phyloP scores from a whole-genome alignment of 2,329 filamentous ascomycete genomes.

The Neophaeococcomyces mojaviensis region DNA sequence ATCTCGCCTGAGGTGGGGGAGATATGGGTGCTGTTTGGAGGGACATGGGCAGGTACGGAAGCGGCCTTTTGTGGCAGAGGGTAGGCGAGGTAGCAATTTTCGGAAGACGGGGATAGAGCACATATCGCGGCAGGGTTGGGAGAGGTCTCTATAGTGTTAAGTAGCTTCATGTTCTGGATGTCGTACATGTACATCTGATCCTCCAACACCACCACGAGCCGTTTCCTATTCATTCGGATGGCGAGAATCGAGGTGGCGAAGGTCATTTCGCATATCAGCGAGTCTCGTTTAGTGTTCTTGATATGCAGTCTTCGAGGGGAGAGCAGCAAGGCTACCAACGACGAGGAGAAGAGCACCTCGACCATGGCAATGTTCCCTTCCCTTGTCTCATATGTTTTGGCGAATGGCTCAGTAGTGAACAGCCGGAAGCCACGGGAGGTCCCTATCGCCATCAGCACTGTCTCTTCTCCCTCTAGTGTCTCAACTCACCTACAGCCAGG shows the following conservation, averaged over 20 bases:
- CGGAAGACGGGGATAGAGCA: constrained; percentile 85
- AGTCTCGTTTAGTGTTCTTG: constrained; percentile 82
- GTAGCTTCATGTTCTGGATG: constrained; percentile 94
- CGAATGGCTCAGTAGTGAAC: constrained; percentile 93
- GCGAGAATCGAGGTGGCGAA: constrained; percentile 95
- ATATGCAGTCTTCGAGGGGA: constrained; percentile 90
- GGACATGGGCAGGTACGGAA: constrained; percentile 68
- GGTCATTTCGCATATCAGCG: constrained; percentile 95
- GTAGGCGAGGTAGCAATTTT: constrained; percentile 92
- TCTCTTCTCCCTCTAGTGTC: constrained; percentile 10
- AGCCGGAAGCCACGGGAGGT: constrained; percentile 92
- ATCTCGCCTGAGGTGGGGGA: constrained; percentile 85
- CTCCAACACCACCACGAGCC: constrained; percentile 86
- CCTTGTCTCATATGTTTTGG: constrained; percentile 87
- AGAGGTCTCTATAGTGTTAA: constrained; percentile 88
- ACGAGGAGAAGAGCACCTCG: constrained; percentile 98
- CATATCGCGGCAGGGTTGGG: constrained; percentile 87
- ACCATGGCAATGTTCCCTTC: constrained; percentile 93
- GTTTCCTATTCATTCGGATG: constrained; percentile 87
- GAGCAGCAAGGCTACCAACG: constrained; percentile 84
- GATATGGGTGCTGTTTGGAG: constrained; percentile 69
- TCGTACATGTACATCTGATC: constrained; percentile 98
- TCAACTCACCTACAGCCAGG: constrained; percentile 73
- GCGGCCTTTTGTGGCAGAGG: constrained; percentile 65
- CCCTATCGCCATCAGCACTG: constrained; percentile 43